Conservation (phyloP, 1,284 basidiomycete species). For the Sphaerobolus stellatus region DNA sequence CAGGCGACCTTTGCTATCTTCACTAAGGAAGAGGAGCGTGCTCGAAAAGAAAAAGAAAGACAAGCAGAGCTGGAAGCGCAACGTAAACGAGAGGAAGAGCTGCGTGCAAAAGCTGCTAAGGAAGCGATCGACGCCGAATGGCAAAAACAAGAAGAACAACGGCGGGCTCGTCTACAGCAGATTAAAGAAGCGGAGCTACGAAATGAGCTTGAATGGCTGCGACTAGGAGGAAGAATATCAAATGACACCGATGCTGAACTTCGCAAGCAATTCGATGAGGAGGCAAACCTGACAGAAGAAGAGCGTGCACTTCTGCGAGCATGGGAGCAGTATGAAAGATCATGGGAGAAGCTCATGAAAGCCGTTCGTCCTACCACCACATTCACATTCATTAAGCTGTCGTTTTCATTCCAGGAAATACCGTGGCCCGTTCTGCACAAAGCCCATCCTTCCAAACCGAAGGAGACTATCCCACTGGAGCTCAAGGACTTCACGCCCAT, state of each 20-base stretch:
- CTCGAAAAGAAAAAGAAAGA: no score
- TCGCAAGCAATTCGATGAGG: background rate
- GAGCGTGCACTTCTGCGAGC: background rate
- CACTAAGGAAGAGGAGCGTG: no score
- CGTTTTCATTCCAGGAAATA: constrained; percentile 45
- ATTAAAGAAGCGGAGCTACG: constrained; percentile 6
- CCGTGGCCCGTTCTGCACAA: constrained; percentile 54
- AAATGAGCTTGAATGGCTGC: constrained; percentile 5
- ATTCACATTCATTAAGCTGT: constrained; percentile 8
- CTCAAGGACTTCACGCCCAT: constrained; percentile 41
- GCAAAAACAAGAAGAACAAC: background rate
- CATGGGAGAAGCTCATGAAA: constrained; percentile 1
- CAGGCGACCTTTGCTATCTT: no score
- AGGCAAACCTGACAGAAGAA: constrained; percentile 9
- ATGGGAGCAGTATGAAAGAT: constrained; percentile 8
- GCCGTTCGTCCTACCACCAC: constrained; percentile 6
- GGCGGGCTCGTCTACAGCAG: constrained; percentile 2
- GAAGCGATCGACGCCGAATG: background rate
- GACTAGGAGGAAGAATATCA: constrained; percentile 6
- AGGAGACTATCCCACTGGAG: constrained; percentile 17
- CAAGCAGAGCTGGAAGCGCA: no score
- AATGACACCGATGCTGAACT: background rate
- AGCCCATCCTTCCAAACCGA: background rate
- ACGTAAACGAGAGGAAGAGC: no score
- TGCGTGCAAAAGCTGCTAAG: no score